Percentiles rank a stretch among this genome's conserved stretches.
phyloP scores from a whole-genome alignment of 805 yeast genomes.

The Nakazawaea ernobii region DNA sequence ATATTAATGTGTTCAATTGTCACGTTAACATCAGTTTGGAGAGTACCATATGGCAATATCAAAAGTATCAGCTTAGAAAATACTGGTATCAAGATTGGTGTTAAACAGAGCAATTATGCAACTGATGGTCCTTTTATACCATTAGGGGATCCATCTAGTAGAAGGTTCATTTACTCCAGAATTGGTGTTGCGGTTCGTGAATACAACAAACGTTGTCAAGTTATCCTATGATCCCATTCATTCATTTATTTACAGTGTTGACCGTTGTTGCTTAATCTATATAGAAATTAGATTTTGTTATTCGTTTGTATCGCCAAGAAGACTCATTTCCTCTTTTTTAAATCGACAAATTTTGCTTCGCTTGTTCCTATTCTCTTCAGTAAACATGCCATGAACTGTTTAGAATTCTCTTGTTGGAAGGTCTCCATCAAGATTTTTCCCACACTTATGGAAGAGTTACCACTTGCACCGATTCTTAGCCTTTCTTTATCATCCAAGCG shows the following conservation, averaged over 20 bases:
- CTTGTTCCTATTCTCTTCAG: slow-evolving; percentile 38
- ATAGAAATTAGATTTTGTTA: background rate
- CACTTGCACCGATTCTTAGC: slow-evolving; percentile 36
- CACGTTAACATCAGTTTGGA: slow-evolving; percentile 64
- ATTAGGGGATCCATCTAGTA: slow-evolving; percentile 57
- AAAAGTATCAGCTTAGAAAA: slow-evolving; percentile 69
- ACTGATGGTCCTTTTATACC: slow-evolving; percentile 61
- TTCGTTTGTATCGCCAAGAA: background rate
- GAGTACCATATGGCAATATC: slow-evolving; percentile 55
- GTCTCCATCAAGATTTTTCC: slow-evolving; percentile 49
- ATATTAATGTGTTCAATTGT: slow-evolving; percentile 65
- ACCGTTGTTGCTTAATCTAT: background rate
- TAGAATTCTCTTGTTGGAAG: slow-evolving; percentile 38
- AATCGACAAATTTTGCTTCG: background rate
- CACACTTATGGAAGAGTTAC: slow-evolving; percentile 33
- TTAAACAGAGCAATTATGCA: slow-evolving; percentile 26
- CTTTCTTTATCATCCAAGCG: slow-evolving; percentile 18
- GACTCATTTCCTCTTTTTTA: no score
- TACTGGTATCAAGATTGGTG: slow-evolving; percentile 68
- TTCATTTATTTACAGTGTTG: background rate
- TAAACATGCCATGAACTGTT: slow-evolving; percentile 36
- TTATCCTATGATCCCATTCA: slow-evolving; percentile 21
- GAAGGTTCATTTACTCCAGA: slow-evolving; percentile 61
- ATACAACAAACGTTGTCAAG: slow-evolving; percentile 67
- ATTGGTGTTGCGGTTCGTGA: slow-evolving; percentile 79